A percentile compares a stretch with the other conserved stretches of the same genome.
phyloP scores from a whole-genome alignment of 2,329 filamentous ascomycete species.

The Colletotrichum australisinense region DNA sequence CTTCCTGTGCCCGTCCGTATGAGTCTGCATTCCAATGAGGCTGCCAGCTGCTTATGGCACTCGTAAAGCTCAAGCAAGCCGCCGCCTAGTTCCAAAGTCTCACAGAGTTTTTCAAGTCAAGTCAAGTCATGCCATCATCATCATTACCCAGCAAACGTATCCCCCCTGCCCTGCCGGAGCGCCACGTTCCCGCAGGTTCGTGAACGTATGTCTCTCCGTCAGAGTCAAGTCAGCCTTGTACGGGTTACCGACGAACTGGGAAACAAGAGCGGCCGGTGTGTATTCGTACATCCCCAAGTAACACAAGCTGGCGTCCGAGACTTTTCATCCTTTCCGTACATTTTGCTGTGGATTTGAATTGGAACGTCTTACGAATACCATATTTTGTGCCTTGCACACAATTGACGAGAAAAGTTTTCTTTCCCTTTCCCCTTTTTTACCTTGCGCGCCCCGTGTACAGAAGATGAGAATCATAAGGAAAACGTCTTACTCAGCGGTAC shows the following conservation, averaged over 20 bases:
- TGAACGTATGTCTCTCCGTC: slow-evolving; percentile 2
- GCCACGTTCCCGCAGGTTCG: neutral
- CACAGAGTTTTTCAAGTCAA: neutral
- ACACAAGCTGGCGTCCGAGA: neutral
- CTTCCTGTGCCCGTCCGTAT: neutral
- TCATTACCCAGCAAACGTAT: neutral
- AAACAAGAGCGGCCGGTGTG: neutral
- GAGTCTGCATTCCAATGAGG: neutral
- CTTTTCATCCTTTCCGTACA: neutral
- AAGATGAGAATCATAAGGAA: neutral
- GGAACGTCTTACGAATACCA: neutral
- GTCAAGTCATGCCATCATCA: neutral
- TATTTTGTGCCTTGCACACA: neutral
- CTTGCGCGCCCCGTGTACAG: neutral
- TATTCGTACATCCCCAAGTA: neutral
- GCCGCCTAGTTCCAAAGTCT: too few species aligned
- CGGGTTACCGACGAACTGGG: neutral
- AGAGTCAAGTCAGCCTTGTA: slow-evolving; percentile 1
- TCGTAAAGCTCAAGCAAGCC: neutral
- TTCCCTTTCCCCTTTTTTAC: neutral
- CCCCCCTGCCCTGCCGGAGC: slow-evolving; percentile 9
- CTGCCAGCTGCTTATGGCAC: neutral
- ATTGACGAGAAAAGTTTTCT: neutral
- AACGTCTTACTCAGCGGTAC: neutral
- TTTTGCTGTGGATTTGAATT: neutral